A percentile compares a stretch with the other conserved stretches of the same genome.
Conservation (phyloP, 805 yeast species). For the Zygosaccharomyces kombuchaensis region DNA sequence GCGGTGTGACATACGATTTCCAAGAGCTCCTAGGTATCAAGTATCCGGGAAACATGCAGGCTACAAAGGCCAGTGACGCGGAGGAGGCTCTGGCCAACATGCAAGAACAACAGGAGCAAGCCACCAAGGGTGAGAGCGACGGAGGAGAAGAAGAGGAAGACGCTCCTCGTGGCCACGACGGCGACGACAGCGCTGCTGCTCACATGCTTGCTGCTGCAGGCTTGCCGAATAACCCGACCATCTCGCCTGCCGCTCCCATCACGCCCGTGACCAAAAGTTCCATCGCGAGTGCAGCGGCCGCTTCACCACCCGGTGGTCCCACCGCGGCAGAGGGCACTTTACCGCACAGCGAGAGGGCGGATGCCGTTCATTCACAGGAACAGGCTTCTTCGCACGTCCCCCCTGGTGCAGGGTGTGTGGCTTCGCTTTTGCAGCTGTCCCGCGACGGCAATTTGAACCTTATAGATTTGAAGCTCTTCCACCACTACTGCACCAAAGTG, state of each 20-base stretch:
- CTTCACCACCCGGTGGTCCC: conserved; percentile 18
- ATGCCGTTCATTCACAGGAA: conserved; percentile 18
- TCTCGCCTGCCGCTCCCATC: conserved; percentile 26
- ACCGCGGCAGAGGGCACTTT: conserved; percentile 8
- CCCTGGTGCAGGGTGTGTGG: conserved; percentile 15
- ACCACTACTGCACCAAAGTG: conserved; percentile 80
- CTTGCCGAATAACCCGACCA: conserved; percentile 25
- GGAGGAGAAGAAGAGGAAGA: not conserved
- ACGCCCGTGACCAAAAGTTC: conserved; percentile 21
- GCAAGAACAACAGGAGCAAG: conserved; percentile 29
- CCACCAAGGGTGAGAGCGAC: not conserved
- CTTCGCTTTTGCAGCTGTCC: conserved; percentile 25
- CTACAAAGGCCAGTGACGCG: conserved; percentile 27
- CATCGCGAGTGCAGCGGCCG: conserved; percentile 8
- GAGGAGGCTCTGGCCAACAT: conserved; percentile 32
- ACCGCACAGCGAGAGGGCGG: conserved; percentile 15
- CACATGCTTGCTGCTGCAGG: conserved; percentile 21
- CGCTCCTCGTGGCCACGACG: not conserved
- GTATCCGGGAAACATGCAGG: conserved; percentile 18
- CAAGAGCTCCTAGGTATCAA: conserved; percentile 26
- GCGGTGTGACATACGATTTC: conserved; percentile 31
- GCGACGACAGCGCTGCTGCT: conserved; percentile 6
- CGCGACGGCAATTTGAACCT: conserved; percentile 47
- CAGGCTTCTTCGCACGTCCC: conserved; percentile 14
- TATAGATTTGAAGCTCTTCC: conserved; percentile 76